These are phyloP conservation scores for Suillus weaverae DNA, from an alignment of 768 basidiomycete species.

Conservation along the genomic window DNA sequence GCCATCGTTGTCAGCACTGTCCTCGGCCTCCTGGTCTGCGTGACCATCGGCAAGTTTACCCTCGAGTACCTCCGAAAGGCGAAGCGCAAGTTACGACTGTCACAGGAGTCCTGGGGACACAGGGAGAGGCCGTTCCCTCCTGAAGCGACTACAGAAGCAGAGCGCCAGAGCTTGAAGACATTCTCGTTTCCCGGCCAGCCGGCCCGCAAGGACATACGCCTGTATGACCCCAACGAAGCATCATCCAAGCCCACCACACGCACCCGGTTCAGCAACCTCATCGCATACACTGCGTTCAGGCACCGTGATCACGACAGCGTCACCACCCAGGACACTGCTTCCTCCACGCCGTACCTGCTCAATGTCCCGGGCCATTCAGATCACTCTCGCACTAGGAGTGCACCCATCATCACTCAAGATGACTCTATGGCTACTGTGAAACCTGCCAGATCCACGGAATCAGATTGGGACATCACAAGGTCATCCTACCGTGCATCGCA, in stretches of 20 bases:
- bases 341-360: background rate
- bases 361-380: background rate
- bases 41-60: background rate
- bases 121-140: background rate
- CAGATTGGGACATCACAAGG: background rate
- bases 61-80: background rate
- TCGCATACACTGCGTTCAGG: background rate
- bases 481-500: background rate
- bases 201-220: background rate
- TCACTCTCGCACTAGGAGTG: constrained; percentile 2
- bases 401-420: background rate
- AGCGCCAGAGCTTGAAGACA: background rate
- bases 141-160: background rate
- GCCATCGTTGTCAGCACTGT: constrained; percentile 17
- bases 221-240: background rate
- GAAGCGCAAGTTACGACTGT: constrained; percentile 7
- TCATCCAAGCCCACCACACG: constrained; percentile 2
- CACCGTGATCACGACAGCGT: constrained; percentile 9
- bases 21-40: constrained; percentile 15
- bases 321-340: constrained; percentile 7
- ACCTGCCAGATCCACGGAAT: background rate
- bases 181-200: background rate
- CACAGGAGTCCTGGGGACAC: constrained; percentile 10
- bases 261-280: constrained; percentile 6
- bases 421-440: no score